Evolutionary conservation across 805 yeast genomes (phyloP).

Genomic region (Ogataea zsoltii): DNA sequence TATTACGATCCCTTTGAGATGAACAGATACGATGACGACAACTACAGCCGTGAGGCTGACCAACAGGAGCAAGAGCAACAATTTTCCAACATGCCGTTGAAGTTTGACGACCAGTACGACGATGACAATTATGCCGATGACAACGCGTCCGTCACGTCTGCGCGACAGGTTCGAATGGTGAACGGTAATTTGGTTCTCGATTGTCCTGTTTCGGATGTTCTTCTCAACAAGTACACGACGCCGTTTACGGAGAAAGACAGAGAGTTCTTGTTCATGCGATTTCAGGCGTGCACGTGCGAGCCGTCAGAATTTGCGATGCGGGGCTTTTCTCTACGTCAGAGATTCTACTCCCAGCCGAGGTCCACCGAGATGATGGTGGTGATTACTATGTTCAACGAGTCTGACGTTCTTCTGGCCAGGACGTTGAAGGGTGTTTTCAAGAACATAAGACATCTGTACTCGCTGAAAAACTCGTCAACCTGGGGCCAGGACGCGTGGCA

Average conservation of each 20-base stretch:
- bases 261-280: slow-evolving; percentile 85
- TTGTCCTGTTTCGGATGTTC: slow-evolving; percentile 79
- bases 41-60: slow-evolving; percentile 22
- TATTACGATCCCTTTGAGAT: slow-evolving; percentile 34
- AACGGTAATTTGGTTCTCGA: slow-evolving; percentile 83
- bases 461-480: slow-evolving; percentile 58
- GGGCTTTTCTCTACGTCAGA: slow-evolving; percentile 81
- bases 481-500: slow-evolving; percentile 99
- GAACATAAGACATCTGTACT: slow-evolving; percentile 73
- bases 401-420: slow-evolving; percentile 76
- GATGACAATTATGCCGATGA: slow-evolving; percentile 12
- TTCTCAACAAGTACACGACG: slow-evolving; percentile 52
- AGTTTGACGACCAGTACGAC: slow-evolving; percentile 9
- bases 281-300: slow-evolving; percentile 92
- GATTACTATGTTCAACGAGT: slow-evolving; percentile 88
- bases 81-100: slow-evolving; percentile 7
- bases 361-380: slow-evolving; percentile 84
- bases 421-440: slow-evolving; percentile 90
- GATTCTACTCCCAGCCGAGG: slow-evolving; percentile 74
- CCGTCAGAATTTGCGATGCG: slow-evolving; percentile 65
- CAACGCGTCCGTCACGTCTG: slow-evolving; percentile 20
- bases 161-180: slow-evolving; percentile 51
- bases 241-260: slow-evolving; percentile 44
- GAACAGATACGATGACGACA: slow-evolving; percentile 25
- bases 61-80: slow-evolving; percentile 8